Conservation (phyloP, 179 eudicot species). For the Pouteria campechiana region DNA sequence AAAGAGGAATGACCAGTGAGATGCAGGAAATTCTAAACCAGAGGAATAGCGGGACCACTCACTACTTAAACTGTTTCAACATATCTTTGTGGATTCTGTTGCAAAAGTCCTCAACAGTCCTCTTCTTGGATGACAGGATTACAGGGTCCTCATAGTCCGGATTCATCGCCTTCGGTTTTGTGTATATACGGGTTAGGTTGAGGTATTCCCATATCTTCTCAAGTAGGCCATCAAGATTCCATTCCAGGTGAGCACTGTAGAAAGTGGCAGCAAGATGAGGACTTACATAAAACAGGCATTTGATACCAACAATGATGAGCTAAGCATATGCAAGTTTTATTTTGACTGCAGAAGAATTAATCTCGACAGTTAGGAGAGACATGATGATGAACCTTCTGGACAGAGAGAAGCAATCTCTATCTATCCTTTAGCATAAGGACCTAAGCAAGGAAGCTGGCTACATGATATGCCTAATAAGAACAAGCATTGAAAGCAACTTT, state of each 20-base stretch:
- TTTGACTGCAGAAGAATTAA: no score
- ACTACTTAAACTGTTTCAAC: conserved; percentile 90
- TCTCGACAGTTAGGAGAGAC: no score
- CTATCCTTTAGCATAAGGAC: no score
- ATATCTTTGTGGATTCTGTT: conserved; percentile 86
- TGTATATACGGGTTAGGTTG: conserved; percentile 84
- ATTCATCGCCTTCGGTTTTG: conserved; percentile 98
- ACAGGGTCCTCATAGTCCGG: conserved; percentile 97
- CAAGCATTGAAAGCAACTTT: no score
- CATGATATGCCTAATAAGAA: no score
- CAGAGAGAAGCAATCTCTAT: no score
- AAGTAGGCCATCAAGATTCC: conserved; percentile 97
- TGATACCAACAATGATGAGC: no score
- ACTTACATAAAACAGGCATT: no score
- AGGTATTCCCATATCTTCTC: conserved; percentile 97
- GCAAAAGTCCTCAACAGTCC: conserved; percentile 90
- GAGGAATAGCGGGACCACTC: conserved; percentile 13
- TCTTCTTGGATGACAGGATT: conserved; percentile 74
- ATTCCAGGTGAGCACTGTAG: conserved; percentile 91
- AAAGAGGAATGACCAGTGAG: neutral
- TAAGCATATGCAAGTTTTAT: no score
- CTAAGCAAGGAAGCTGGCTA: no score
- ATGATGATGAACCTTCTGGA: no score
- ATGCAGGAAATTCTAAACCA: neutral
- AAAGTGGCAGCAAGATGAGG: neutral